Evolutionary conservation across 208 protist genomes (phyloP).

Genomic region (Acanthamoeba culbertsoni): DNA sequence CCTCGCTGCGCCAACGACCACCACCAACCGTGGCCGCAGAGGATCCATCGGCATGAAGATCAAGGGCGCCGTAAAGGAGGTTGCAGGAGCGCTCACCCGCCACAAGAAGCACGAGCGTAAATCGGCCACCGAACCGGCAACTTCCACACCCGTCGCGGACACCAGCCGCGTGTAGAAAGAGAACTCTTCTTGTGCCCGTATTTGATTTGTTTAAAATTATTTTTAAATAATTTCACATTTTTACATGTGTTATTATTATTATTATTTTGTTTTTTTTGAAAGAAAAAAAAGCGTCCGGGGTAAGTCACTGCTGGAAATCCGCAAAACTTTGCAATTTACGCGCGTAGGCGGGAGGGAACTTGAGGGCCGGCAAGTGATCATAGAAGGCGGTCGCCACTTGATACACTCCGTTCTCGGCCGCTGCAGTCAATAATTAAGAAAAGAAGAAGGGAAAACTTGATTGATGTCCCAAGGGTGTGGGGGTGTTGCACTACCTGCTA

Average conservation of each 20-base stretch:
- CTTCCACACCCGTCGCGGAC: too few species aligned
- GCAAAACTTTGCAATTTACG: background rate
- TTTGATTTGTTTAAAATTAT: too few species aligned
- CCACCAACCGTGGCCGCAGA: background rate
- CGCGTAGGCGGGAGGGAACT: conserved; percentile 23
- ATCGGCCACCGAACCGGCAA: too few species aligned
- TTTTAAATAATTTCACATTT: too few species aligned
- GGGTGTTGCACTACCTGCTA: background rate
- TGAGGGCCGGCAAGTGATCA: background rate
- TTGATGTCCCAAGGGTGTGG: background rate
- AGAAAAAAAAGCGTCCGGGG: background rate
- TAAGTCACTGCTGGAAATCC: background rate
- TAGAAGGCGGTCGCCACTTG: conserved; percentile 28
- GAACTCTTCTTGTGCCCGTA: too few species aligned
- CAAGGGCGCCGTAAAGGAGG: background rate
- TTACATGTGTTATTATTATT: too few species aligned
- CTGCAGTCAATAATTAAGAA: background rate
- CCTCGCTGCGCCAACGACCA: background rate
- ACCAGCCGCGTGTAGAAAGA: too few species aligned
- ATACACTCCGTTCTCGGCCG: background rate
- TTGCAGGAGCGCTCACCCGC: background rate
- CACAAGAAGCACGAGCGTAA: background rate
- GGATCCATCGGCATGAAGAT: background rate
- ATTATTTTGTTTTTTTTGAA: background rate
- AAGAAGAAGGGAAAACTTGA: background rate